These are phyloP conservation scores for Sindora glabra DNA, from an alignment of 306 rosid genomes.

Conservation along the genomic window DNA sequence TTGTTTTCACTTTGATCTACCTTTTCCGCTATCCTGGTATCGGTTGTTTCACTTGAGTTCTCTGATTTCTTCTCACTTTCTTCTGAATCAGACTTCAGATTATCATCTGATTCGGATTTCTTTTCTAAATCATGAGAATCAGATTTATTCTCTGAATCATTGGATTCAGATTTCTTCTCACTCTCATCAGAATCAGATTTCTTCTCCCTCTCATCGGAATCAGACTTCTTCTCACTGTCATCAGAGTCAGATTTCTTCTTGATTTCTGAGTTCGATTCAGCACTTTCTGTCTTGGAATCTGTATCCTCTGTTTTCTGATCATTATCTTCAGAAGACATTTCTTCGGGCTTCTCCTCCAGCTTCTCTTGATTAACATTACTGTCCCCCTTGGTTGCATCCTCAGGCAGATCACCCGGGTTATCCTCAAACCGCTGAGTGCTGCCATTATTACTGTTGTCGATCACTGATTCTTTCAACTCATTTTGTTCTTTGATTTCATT, in stretches of 20 bases:
- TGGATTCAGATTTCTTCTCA: too few relatives aligned
- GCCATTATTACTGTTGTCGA: conserved; percentile 25
- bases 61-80: conserved; percentile 38
- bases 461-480: too few relatives aligned
- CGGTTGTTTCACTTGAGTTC: conserved; percentile 24
- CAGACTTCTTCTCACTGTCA: too few relatives aligned
- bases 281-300: conserved; percentile 3
- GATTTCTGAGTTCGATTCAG: conserved; percentile 25
- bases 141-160: too few relatives aligned
- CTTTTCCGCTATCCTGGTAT: conserved; percentile 35
- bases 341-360: too few relatives aligned
- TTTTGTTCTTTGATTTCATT: conserved; percentile 40
- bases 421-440: conserved; percentile 62
- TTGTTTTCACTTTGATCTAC: conserved; percentile 38
- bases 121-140: too few relatives aligned
- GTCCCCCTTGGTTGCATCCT: conserved; percentile 63
- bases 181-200: too few relatives aligned
- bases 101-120: conserved; percentile 35
- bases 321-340: conserved; percentile 30
- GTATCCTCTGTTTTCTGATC: conserved; percentile 22
- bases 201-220: too few relatives aligned
- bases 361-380: conserved; percentile 16
- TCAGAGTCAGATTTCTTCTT: too few relatives aligned
- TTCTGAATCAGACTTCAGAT: conserved; percentile 32
- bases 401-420: conserved; percentile 62